Conservation (phyloP, 2,329 filamentous ascomycete species). For the Aspergillus clavatus region DNA sequence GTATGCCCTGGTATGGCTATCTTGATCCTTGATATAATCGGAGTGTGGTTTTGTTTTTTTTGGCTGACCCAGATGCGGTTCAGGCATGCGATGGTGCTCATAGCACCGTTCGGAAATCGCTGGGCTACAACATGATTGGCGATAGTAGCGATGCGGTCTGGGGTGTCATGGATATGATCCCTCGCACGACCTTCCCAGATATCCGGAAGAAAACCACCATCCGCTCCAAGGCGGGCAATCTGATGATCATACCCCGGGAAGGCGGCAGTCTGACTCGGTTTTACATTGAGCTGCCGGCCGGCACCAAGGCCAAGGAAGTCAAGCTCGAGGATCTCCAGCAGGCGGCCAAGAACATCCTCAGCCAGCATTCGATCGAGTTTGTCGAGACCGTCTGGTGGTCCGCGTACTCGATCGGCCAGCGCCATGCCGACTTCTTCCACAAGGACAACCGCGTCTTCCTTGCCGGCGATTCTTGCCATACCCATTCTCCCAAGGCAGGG, state of each 20-base stretch:
- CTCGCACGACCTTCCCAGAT: constrained; percentile 47
- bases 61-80: too few relatives aligned
- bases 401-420: constrained; percentile 65
- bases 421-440: constrained; percentile 65
- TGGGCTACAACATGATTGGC: constrained; percentile 53
- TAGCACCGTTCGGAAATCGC: constrained; percentile 35
- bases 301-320: constrained; percentile 49
- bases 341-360: constrained; percentile 50
- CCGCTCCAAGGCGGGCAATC: constrained; percentile 43
- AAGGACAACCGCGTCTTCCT: constrained; percentile 63
- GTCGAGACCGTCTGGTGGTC: constrained; percentile 63
- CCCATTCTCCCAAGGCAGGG: constrained; percentile 66
- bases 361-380: constrained; percentile 52
- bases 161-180: constrained; percentile 54
- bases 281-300: constrained; percentile 55
- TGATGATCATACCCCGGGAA: constrained; percentile 52
- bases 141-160: constrained; percentile 54
- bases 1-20: constrained; percentile 51
- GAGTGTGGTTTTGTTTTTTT: constrained; percentile 1
- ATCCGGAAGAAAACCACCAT: constrained; percentile 49
- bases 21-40: too few relatives aligned
- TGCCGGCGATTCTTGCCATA: constrained; percentile 64
- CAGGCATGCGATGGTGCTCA: constrained; percentile 49
- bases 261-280: constrained; percentile 56
- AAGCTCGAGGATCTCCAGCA: constrained; percentile 51